These are phyloP conservation scores for Gnomoniopsis sp. DNA, from an alignment of 2,329 filamentous ascomycete genomes.

Conservation along the genomic window DNA sequence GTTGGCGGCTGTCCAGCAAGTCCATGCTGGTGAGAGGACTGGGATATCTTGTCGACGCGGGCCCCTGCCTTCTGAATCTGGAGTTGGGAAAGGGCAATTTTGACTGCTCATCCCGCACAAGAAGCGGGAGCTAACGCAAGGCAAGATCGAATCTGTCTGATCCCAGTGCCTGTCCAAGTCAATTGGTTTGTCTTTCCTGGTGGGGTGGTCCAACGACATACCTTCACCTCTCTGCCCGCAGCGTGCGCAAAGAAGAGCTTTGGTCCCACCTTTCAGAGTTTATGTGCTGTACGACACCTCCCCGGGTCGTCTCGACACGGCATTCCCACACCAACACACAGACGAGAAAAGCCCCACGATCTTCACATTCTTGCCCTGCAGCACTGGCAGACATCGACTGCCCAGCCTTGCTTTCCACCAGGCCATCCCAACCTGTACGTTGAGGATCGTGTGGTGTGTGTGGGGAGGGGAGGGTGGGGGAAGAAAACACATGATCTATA, in stretches of 20 bases:
- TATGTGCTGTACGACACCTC: not conserved
- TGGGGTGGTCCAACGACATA: slow-evolving; percentile 14
- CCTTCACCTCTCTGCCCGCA: not conserved
- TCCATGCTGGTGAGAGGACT: not conserved
- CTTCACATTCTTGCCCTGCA: not conserved
- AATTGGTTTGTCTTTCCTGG: not conserved
- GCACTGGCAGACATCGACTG: slow-evolving; percentile 6
- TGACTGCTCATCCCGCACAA: not conserved
- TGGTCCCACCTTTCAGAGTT: slow-evolving; percentile 12
- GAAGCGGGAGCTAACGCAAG: slow-evolving; percentile 15
- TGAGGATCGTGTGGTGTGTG: not conserved
- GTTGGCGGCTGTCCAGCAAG: not conserved
- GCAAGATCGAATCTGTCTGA: slow-evolving; percentile 5
- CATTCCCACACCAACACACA: not conserved
- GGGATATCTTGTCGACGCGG: not conserved
- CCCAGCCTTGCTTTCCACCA: not conserved
- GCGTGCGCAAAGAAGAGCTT: not conserved
- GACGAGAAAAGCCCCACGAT: not conserved
- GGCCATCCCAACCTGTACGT: not conserved
- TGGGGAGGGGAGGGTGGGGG: not conserved
- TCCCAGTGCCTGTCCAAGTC: not conserved
- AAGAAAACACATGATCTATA: not conserved
- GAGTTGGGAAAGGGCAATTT: not conserved
- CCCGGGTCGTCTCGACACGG: not conserved
- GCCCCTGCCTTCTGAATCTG: slow-evolving; percentile 1